Evolutionary conservation across 2,329 filamentous ascomycete species (phyloP).

Genomic region (Sarocladium brachiariae): DNA sequence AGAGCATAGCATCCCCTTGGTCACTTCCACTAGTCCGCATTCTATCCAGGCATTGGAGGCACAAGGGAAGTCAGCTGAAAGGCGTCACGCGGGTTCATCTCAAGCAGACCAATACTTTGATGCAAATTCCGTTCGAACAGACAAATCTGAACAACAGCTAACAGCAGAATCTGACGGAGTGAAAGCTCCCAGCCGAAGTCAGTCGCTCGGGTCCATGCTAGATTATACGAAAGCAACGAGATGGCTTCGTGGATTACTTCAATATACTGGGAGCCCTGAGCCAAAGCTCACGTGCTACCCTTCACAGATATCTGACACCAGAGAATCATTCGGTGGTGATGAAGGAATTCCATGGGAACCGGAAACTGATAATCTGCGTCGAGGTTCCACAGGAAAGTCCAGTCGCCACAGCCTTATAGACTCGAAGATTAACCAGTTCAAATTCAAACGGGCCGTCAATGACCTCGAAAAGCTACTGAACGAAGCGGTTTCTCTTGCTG

Average conservation of each 20-base stretch:
- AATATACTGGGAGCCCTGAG: conserved; percentile 18
- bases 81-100: not conserved
- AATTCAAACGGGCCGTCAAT: conserved; percentile 30
- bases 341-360: not conserved
- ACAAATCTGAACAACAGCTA: not conserved
- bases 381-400: conserved; percentile 11
- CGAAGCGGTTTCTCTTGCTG: conserved; percentile 38
- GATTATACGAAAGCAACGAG: conserved; percentile 26
- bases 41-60: not conserved
- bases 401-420: conserved; percentile 16
- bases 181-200: conserved; percentile 14
- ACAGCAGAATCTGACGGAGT: not conserved
- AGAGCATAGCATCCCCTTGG: not conserved
- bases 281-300: conserved; percentile 21
- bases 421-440: conserved; percentile 18
- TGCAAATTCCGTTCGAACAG: not conserved
- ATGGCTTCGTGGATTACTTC: conserved; percentile 27
- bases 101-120: not conserved
- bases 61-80: not conserved
- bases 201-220: conserved; percentile 21
- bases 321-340: conserved; percentile 12
- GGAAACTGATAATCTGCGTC: not conserved
- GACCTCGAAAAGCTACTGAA: conserved; percentile 40
- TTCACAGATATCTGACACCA: not conserved
- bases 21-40: not conserved